phyloP scores from a whole-genome alignment of 2,329 filamentous ascomycete species.

The Apiospora pterosperma region DNA sequence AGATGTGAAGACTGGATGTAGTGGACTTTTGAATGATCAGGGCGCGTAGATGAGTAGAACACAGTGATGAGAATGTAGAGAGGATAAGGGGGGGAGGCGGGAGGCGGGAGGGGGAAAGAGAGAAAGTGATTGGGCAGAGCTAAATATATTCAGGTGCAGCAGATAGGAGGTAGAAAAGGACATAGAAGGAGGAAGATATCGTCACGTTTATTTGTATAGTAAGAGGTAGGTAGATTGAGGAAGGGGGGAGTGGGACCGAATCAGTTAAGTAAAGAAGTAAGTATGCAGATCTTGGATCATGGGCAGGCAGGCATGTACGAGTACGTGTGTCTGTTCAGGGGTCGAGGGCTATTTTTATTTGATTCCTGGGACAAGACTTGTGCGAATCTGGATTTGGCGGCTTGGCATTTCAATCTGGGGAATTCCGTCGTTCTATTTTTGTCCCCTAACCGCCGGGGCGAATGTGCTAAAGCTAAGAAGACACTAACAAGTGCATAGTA shows the following conservation, averaged over 20 bases:
- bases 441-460: neutral
- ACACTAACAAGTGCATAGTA: too few species aligned
- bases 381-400: neutral
- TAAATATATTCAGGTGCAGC: neutral
- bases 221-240: neutral
- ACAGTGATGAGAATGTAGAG: neutral
- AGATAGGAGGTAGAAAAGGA: neutral
- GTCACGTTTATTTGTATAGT: too few species aligned
- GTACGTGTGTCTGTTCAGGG: too few species aligned
- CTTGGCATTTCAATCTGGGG: neutral
- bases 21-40: neutral
- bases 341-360: neutral
- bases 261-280: neutral
- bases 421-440: slow-evolving; percentile 1
- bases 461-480: slow-evolving; percentile 1
- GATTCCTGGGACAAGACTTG: neutral
- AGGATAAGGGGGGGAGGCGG: too few species aligned
- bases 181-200: too few species aligned
- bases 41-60: neutral
- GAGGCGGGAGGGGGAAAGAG: too few species aligned
- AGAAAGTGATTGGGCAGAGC: neutral
- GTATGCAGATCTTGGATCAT: neutral
- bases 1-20: neutral
- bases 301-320: too few species aligned
- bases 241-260: neutral